Evolutionary conservation across 2,329 filamentous ascomycete genomes (phyloP).

Genomic region (Penicillium olsonii): DNA sequence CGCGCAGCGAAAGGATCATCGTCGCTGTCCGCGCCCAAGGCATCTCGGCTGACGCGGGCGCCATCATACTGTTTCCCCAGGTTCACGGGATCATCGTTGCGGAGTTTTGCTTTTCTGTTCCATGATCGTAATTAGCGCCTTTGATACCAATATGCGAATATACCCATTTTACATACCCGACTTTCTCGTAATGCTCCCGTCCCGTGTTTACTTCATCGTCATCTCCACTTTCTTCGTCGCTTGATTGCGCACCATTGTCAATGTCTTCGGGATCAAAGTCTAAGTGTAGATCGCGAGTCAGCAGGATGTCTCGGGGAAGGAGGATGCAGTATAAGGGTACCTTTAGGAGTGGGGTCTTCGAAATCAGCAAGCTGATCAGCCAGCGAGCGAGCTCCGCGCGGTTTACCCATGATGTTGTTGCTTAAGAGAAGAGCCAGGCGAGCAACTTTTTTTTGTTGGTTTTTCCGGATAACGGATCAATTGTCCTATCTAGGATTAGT

Average conservation of each 20-base stretch:
- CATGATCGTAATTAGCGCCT: constrained; percentile 11
- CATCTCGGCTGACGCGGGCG: constrained; percentile 69
- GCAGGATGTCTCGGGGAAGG: neutral
- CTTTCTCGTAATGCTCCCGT: constrained; percentile 82
- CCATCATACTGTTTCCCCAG: constrained; percentile 82
- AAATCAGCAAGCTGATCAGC: constrained; percentile 64
- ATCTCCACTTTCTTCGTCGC: constrained; percentile 56
- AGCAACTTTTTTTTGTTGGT: constrained; percentile 26
- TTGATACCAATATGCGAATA: neutral
- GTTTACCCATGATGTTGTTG: constrained; percentile 47
- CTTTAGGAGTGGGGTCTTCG: constrained; percentile 63
- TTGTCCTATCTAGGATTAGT: constrained; percentile 15
- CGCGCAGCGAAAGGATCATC: constrained; percentile 46
- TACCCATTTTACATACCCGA: constrained; percentile 57
- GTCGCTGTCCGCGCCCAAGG: constrained; percentile 60
- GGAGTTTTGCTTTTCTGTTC: constrained; percentile 74
- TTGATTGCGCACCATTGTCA: constrained; percentile 57
- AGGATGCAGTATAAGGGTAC: no score
- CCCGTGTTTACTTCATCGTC: constrained; percentile 54
- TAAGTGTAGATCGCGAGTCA: constrained; percentile 36
- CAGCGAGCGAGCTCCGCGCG: constrained; percentile 51
- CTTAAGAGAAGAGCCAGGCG: constrained; percentile 5
- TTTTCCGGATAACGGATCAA: constrained; percentile 27
- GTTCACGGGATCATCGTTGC: constrained; percentile 67
- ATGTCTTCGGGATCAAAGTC: constrained; percentile 79